These are phyloP conservation scores for Dillenia suffruticosa DNA, from an alignment of 164 flowering plant species.

Conservation along the genomic window DNA sequence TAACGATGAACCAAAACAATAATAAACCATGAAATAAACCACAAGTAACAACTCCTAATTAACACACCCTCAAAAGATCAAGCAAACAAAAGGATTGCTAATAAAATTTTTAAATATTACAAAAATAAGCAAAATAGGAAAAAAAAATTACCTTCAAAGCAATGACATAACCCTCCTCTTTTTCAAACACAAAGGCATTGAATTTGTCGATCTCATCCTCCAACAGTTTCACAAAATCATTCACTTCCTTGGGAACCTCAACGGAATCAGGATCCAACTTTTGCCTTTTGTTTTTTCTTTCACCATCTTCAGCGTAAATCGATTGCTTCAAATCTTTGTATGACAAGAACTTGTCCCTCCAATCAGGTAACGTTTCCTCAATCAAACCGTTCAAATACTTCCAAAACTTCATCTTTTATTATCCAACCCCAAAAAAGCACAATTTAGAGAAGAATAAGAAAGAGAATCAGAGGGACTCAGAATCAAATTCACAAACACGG, in stretches of 20 bases:
- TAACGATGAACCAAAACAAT: too few species aligned
- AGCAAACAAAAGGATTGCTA: too few species aligned
- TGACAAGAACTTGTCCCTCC: constrained; percentile 53
- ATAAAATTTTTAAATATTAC: too few species aligned
- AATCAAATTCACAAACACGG: background rate
- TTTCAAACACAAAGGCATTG: constrained; percentile 35
- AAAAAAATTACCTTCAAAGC: constrained; percentile 30
- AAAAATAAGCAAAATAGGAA: background rate
- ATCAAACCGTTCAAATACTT: constrained; percentile 32
- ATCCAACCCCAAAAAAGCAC: background rate
- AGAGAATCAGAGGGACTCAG: background rate
- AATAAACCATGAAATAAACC: too few species aligned
- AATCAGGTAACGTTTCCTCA: constrained; percentile 46
- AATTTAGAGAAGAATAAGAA: background rate
- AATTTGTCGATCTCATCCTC: constrained; percentile 52
- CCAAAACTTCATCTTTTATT: constrained; percentile 37
- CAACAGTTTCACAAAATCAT: constrained; percentile 30
- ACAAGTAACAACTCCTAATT: too few species aligned
- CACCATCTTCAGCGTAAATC: constrained; percentile 22
- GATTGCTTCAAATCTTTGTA: constrained; percentile 50
- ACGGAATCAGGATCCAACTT: constrained; percentile 5
- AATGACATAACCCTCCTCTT: constrained; percentile 47
- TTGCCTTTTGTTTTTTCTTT: constrained; percentile 4
- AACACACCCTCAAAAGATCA: too few species aligned
- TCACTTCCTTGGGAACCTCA: constrained; percentile 26